Evolutionary conservation across 23 red algal genomes (phyloP).

Genomic region (Chondrus crispus): DNA sequence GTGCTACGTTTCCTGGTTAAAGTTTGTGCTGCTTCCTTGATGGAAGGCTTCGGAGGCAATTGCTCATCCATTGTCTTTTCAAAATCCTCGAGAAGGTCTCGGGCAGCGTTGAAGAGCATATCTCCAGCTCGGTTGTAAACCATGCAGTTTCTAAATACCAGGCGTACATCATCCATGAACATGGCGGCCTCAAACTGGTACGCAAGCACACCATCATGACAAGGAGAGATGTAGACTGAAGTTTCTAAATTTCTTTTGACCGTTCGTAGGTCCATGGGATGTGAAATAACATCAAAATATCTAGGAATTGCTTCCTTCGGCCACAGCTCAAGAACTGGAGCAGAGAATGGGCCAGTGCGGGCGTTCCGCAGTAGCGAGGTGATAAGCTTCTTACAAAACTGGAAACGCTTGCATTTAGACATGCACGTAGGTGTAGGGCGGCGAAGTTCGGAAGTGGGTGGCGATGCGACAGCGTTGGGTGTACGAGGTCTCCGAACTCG

Average conservation of each 20-base stretch:
- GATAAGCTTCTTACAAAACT: constrained; percentile 62
- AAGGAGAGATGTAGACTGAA: constrained; percentile 50
- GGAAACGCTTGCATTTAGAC: constrained; percentile 57
- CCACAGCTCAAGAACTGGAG: constrained; percentile 89
- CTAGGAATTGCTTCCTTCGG: constrained; percentile 70
- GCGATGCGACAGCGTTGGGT: neutral
- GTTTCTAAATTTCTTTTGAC: constrained; percentile 68
- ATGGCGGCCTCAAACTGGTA: constrained; percentile 50
- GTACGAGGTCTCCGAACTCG: constrained; percentile 17
- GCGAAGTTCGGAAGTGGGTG: neutral
- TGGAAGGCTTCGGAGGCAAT: constrained; percentile 1
- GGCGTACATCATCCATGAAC: constrained; percentile 68
- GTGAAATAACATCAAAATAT: constrained; percentile 79
- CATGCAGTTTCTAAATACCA: constrained; percentile 87
- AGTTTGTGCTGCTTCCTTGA: neutral
- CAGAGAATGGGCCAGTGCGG: constrained; percentile 27
- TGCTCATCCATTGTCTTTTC: constrained; percentile 37
- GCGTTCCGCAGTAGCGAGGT: constrained; percentile 29
- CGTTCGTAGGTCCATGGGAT: constrained; percentile 94
- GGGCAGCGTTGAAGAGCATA: constrained; percentile 50
- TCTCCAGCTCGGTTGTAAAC: constrained; percentile 78
- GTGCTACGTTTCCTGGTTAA: neutral
- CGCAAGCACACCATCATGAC: neutral
- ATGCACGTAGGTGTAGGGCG: constrained; percentile 38
- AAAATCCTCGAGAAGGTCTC: constrained; percentile 71